A percentile compares a stretch with the other conserved stretches of the same genome.
These are phyloP conservation scores for Talaromyces sp. DNA, from an alignment of 2,329 filamentous ascomycete species.

Conservation along the genomic window DNA sequence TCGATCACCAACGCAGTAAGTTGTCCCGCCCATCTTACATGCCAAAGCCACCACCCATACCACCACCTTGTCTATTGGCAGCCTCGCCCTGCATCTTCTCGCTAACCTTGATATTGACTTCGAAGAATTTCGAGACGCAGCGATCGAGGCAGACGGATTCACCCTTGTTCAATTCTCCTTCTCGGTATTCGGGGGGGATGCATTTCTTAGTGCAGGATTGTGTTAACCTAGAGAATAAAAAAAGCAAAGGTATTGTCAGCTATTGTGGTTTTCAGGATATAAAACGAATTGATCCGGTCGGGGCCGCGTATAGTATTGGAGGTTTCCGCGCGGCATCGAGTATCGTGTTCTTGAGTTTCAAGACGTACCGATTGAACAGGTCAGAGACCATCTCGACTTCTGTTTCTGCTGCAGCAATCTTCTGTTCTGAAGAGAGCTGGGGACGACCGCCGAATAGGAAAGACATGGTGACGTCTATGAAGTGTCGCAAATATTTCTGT, in stretches of 20 bases:
- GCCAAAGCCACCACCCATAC: conserved; percentile 50
- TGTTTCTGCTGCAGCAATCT: conserved; percentile 91
- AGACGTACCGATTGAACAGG: conserved; percentile 86
- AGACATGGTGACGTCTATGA: conserved; percentile 50
- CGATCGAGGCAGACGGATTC: conserved; percentile 97
- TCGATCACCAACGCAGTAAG: too few relatives aligned
- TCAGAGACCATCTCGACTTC: conserved; percentile 97
- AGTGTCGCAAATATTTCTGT: not conserved
- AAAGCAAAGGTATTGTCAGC: not conserved
- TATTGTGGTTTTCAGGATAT: not conserved
- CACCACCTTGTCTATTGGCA: conserved; percentile 56
- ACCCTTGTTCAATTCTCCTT: conserved; percentile 96
- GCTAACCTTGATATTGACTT: conserved; percentile 95
- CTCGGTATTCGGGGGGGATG: conserved; percentile 85
- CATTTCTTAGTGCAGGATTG: conserved; percentile 92
- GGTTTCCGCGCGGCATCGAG: not conserved
- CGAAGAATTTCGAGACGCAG: conserved; percentile 97
- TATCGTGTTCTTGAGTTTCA: not conserved
- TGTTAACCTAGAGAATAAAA: conserved; percentile 62
- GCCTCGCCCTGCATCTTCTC: conserved; percentile 93
- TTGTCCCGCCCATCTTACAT: conserved; percentile 26
- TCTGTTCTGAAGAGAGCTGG: conserved; percentile 90
- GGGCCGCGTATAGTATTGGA: not conserved
- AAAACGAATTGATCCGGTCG: not conserved
- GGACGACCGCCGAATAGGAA: conserved; percentile 68